These are phyloP conservation scores for Starmerella sirachaensis DNA, from an alignment of 805 yeast species.

Conservation along the genomic window DNA sequence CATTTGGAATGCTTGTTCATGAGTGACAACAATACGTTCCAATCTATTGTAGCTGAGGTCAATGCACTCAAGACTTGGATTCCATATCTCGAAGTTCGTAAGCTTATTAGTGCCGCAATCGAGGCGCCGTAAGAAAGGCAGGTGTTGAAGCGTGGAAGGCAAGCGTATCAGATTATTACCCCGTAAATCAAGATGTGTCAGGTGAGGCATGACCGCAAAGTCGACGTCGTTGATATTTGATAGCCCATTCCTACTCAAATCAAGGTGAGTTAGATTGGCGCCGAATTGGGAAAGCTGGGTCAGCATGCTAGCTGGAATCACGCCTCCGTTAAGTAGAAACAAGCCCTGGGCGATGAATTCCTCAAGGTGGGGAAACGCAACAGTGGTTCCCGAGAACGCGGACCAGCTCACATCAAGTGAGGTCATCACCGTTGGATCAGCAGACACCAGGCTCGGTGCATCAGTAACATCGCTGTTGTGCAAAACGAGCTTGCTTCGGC, in stretches of 20 bases:
- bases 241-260: slow-evolving; percentile 67
- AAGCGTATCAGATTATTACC: slow-evolving; percentile 54
- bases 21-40: slow-evolving; percentile 19
- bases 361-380: slow-evolving; percentile 7
- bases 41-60: slow-evolving; percentile 72
- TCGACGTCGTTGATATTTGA: slow-evolving; percentile 34
- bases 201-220: slow-evolving; percentile 39
- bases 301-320: background rate
- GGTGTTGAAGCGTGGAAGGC: slow-evolving; percentile 30
- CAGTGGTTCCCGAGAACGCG: slow-evolving; percentile 11
- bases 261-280: slow-evolving; percentile 49
- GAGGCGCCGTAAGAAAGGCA: slow-evolving; percentile 12
- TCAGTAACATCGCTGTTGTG: slow-evolving; percentile 14
- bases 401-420: slow-evolving; percentile 15
- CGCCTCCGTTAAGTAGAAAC: slow-evolving; percentile 1
- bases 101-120: slow-evolving; percentile 27
- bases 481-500: slow-evolving; percentile 11
- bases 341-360: slow-evolving; percentile 4
- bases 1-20: slow-evolving; percentile 43
- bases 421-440: slow-evolving; percentile 5
- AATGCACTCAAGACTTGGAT: slow-evolving; percentile 39
- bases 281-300: slow-evolving; percentile 1
- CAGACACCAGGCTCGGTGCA: slow-evolving; percentile 14
- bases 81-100: slow-evolving; percentile 45
- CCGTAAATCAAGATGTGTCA: slow-evolving; percentile 57